Evolutionary conservation across 2,329 filamentous ascomycete genomes (phyloP), one percentile per base, ranked within the genome.

Genomic region (Exophiala phaeomuriformis): DNA sequence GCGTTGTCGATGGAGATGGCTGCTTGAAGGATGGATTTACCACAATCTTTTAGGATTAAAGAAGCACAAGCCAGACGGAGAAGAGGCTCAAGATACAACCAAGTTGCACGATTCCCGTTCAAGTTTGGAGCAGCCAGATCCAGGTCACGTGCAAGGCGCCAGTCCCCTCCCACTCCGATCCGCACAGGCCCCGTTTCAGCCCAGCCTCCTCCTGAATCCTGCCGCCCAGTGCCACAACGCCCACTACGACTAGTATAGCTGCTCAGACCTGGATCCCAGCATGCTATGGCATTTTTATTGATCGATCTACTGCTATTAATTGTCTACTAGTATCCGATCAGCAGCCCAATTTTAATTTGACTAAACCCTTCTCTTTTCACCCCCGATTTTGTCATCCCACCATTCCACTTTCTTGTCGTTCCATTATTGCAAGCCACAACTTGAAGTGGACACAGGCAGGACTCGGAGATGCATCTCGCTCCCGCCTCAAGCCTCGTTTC

Each of bases 11-110:
- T 48, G 40, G 40, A 51, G 36, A 19, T 45, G 35, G 39, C 19
- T 19, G 6, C 42, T 19, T 52, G 36, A 33, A 47, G 3, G 54
- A 53, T 56, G 54, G 47, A n/a, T 39, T 51, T 44, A 51, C 29
- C 45, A 52, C 53, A 49, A 19, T 19, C 19, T 19, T 19, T 46
- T 39, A 33, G 33, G 28, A 44, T 28, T 28, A 29, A 10, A 47
- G 12, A 53, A 39, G 49, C 42, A 31, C 42, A 31, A 45, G 42
- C 42, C 42, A 10, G 7, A 36, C 33, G 1, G 33, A 36, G 28
- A 41, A 41, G 39, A 41, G 12, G 12, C 3, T 41, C 12, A 27
- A 41, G 39, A 41, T 41, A 5, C 12, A 28, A 41, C 39, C 9
- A 41, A 41, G 19, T 19, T 19, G 19, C 19, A 19, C 19, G 19